A percentile compares a stretch with the other conserved stretches of the same genome.
These are phyloP conservation scores for Oldenlandia corymbosa DNA, from an alignment of 257 asterid species.

Conservation along the genomic window DNA sequence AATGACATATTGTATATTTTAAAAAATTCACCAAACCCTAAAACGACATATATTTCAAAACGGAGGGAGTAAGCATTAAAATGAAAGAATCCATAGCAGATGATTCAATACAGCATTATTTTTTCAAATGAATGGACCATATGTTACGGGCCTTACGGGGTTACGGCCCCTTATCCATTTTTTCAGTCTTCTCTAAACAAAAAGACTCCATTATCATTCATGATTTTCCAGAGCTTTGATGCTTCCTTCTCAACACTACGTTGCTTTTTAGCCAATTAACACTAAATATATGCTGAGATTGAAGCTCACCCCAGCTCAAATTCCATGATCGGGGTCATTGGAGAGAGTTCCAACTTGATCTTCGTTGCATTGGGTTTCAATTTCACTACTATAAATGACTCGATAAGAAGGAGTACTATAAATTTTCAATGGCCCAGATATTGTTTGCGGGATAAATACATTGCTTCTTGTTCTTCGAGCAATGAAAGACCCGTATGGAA, in stretches of 20 bases:
- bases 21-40: too few relatives aligned
- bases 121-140: too few relatives aligned
- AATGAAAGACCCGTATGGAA: slow-evolving; percentile 10
- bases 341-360: neutral
- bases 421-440: neutral
- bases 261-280: neutral
- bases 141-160: too few relatives aligned
- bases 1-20: too few relatives aligned
- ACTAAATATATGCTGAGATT: neutral
- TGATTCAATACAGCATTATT: too few relatives aligned
- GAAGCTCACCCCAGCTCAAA: neutral
- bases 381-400: neutral
- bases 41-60: too few relatives aligned
- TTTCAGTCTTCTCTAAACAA: too few relatives aligned
- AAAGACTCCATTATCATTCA: too few relatives aligned
- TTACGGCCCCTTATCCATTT: too few relatives aligned
- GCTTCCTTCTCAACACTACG: neutral
- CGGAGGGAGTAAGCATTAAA: too few relatives aligned
- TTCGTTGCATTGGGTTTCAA: neutral
- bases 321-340: slow-evolving; percentile 7
- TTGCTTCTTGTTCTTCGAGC: neutral
- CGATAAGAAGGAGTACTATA: neutral
- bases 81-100: too few relatives aligned
- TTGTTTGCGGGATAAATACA: neutral
- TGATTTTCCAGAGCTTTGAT: neutral